These are phyloP conservation scores for Amniculicola lignicola DNA, from an alignment of 495 filamentous ascomycete genomes.

Conservation along the genomic window DNA sequence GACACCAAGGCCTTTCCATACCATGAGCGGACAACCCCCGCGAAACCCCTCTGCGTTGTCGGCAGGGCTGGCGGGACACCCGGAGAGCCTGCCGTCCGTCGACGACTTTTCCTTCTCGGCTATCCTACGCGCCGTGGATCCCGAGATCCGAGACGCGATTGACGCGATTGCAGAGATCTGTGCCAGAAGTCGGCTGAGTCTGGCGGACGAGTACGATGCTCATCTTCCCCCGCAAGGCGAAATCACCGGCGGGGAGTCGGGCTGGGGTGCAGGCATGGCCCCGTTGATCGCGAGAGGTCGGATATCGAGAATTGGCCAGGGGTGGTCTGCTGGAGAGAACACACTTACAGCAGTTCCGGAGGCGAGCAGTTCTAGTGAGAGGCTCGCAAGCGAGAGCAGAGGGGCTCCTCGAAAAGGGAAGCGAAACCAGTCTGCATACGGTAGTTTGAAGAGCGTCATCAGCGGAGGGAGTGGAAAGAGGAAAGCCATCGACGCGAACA, in stretches of 20 bases:
- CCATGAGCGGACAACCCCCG: slow-evolving; percentile 14
- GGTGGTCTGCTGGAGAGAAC: slow-evolving; percentile 26
- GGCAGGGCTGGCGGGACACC: slow-evolving; percentile 16
- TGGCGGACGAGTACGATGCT: slow-evolving; percentile 62
- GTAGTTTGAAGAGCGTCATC: slow-evolving; percentile 34
- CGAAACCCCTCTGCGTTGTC: slow-evolving; percentile 23
- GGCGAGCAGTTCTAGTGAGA: slow-evolving; percentile 40
- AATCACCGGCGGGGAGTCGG: slow-evolving; percentile 38
- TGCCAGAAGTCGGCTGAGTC: slow-evolving; percentile 57
- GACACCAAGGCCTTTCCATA: slow-evolving; percentile 17
- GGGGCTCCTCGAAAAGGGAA: slow-evolving; percentile 3
- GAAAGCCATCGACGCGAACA: not conserved
- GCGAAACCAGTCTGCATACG: slow-evolving; percentile 30
- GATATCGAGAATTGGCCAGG: slow-evolving; percentile 14
- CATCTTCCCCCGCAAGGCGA: slow-evolving; percentile 62
- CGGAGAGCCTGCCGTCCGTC: slow-evolving; percentile 45
- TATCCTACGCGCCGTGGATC: slow-evolving; percentile 58
- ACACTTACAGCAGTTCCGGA: slow-evolving; percentile 41
- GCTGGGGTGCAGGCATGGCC: slow-evolving; percentile 24
- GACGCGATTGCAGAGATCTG: slow-evolving; percentile 65
- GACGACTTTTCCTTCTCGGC: slow-evolving; percentile 59
- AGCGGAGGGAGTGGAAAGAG: slow-evolving; percentile 28
- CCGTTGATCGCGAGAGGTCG: slow-evolving; percentile 15
- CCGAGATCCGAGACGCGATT: slow-evolving; percentile 55
- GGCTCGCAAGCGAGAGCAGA: slow-evolving; percentile 29